These are phyloP conservation scores for Amaranthus tricolor DNA, from an alignment of 179 eudicot genomes.

Conservation along the genomic window DNA sequence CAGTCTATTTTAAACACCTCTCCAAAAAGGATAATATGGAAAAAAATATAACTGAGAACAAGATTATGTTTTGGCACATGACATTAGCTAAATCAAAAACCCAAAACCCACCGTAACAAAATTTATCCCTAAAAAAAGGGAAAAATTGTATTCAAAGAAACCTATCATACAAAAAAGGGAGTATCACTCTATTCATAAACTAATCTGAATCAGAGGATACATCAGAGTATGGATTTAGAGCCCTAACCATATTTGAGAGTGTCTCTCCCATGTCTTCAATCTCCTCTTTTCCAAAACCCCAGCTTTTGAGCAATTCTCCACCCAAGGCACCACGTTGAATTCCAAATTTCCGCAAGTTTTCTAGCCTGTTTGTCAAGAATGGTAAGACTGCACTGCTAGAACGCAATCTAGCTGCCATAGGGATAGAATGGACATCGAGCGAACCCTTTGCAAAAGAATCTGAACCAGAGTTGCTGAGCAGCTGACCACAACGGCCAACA, in stretches of 20 bases:
- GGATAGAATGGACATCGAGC: conserved; percentile 66
- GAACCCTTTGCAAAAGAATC: conserved; percentile 50
- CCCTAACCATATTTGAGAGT: conserved; percentile 55
- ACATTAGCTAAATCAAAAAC: too few relatives aligned
- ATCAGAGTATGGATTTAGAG: conserved; percentile 49
- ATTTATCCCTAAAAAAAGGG: too few relatives aligned
- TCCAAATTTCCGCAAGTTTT: conserved; percentile 64
- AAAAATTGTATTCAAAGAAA: too few relatives aligned
- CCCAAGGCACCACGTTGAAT: conserved; percentile 69
- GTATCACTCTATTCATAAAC: not conserved
- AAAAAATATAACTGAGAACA: too few relatives aligned
- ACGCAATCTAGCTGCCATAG: conserved; percentile 75
- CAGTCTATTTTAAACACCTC: too few relatives aligned
- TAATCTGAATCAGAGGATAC: conserved; percentile 75
- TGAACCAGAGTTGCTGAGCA: conserved; percentile 40
- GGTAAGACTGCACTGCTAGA: conserved; percentile 76
- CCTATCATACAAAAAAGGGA: too few relatives aligned
- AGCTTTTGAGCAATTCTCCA: conserved; percentile 50
- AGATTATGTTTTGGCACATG: too few relatives aligned
- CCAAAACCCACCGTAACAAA: too few relatives aligned
- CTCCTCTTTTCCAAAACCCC: conserved; percentile 90
- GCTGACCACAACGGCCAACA: conserved; percentile 67
- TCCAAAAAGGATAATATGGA: too few relatives aligned
- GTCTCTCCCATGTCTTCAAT: conserved; percentile 73
- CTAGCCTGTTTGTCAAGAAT: conserved; percentile 53